A percentile compares a stretch with the other conserved stretches of the same genome.
These are phyloP conservation scores for Pseudogymnoascus sp. DNA, from an alignment of 2,329 filamentous ascomycete genomes.

Conservation along the genomic window DNA sequence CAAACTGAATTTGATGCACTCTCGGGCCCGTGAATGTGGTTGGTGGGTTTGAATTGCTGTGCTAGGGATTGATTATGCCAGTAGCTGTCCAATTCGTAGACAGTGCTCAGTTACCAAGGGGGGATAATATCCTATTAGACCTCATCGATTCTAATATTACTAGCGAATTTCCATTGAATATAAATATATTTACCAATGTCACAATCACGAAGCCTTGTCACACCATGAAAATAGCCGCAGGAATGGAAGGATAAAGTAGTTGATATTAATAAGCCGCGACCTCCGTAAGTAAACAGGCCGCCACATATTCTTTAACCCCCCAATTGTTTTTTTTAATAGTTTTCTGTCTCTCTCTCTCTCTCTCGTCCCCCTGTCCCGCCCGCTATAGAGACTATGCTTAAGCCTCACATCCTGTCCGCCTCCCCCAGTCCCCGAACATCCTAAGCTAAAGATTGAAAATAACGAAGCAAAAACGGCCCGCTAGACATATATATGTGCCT, in stretches of 20 bases:
- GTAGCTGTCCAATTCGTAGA: not conserved
- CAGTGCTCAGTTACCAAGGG: not conserved
- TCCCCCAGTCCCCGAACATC: not conserved
- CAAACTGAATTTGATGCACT: not conserved
- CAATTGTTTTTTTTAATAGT: not conserved
- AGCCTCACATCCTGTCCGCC: not conserved
- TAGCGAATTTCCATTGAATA: not conserved
- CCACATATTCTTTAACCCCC: not conserved
- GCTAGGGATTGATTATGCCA: not conserved
- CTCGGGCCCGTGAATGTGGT: not conserved
- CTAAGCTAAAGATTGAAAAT: not conserved
- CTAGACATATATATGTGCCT: not conserved
- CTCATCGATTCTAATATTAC: not conserved
- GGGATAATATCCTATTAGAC: not conserved
- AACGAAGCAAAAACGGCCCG: not conserved
- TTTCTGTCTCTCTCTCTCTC: not conserved
- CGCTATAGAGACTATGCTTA: not conserved
- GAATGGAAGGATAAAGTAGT: conserved; percentile 1
- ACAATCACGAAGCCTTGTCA: not conserved
- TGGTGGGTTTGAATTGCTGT: not conserved
- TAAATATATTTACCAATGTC: not conserved
- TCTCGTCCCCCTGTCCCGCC: not conserved
- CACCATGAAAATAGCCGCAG: not conserved
- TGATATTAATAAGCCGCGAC: not conserved
- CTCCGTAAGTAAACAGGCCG: not conserved